phyloP scores from a whole-genome alignment of 192 early-diverging fungal genomes.

The Chytriomyces confervae region DNA sequence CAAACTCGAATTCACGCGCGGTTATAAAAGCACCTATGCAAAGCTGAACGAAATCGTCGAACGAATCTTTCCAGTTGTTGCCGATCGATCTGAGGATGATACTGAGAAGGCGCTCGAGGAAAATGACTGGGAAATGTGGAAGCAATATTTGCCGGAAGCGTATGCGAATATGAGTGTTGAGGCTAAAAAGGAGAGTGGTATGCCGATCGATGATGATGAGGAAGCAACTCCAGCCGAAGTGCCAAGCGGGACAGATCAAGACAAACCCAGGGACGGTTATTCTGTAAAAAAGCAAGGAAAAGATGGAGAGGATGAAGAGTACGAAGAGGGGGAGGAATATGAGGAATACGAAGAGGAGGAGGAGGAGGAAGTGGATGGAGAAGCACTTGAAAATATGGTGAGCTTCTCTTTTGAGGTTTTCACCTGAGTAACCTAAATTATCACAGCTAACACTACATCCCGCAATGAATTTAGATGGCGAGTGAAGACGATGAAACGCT shows the following conservation, averaged over 20 bases:
- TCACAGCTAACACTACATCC: background rate
- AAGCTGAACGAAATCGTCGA: slow-evolving; percentile 93
- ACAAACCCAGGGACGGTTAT: slow-evolving; percentile 5
- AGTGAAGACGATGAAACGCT: slow-evolving; percentile 29
- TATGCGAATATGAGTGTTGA: slow-evolving; percentile 19
- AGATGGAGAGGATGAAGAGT: slow-evolving; percentile 36
- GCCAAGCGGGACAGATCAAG: too few relatives aligned
- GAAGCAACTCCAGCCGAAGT: too few relatives aligned
- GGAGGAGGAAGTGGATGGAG: slow-evolving; percentile 26
- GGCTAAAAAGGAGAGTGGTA: slow-evolving; percentile 23
- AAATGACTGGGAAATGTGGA: slow-evolving; percentile 27
- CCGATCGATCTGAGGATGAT: too few relatives aligned
- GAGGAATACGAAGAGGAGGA: slow-evolving; percentile 49
- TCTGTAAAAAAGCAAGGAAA: slow-evolving; percentile 23
- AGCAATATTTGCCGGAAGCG: slow-evolving; percentile 19
- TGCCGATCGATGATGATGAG: too few relatives aligned
- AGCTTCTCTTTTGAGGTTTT: background rate
- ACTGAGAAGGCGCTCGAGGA: background rate
- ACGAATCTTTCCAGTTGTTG: slow-evolving; percentile 78
- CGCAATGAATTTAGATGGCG: background rate
- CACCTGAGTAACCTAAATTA: too few relatives aligned
- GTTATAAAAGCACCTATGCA: slow-evolving; percentile 74
- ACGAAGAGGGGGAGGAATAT: slow-evolving; percentile 26
- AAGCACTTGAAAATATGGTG: background rate
- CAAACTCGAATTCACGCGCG: slow-evolving; percentile 84